A percentile compares a stretch with the other conserved stretches of the same genome.
Evolutionary conservation across 805 yeast species (phyloP).

Genomic region (Candida gorgasii): DNA sequence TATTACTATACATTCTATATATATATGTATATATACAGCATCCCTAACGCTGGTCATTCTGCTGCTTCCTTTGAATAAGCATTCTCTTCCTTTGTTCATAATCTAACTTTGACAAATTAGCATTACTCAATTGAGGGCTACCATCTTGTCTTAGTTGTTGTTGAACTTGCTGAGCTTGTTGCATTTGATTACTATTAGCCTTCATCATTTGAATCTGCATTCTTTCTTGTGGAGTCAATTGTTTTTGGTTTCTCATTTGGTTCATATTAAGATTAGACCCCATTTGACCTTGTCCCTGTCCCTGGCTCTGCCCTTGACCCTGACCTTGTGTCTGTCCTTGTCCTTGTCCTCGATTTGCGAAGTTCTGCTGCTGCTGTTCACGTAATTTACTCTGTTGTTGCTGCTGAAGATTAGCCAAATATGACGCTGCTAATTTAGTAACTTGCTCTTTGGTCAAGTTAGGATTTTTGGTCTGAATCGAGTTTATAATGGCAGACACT

Average conservation of each 20-base stretch:
- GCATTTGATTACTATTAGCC: constrained; percentile 32
- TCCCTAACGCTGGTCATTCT: constrained; percentile 8
- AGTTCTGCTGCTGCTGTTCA: constrained; percentile 22
- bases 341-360: constrained; percentile 10
- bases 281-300: constrained; percentile 5
- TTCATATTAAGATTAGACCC: constrained; percentile 1
- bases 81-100: constrained; percentile 39
- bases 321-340: not conserved
- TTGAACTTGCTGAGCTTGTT: constrained; percentile 20
- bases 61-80: constrained; percentile 34
- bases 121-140: constrained; percentile 21
- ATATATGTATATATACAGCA: not conserved
- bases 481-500: constrained; percentile 62
- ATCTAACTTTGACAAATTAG: constrained; percentile 29
- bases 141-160: constrained; percentile 5
- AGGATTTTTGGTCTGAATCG: constrained; percentile 68
- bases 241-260: constrained; percentile 18
- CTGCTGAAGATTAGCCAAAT: constrained; percentile 58
- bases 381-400: constrained; percentile 43
- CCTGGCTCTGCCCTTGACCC: constrained; percentile 8
- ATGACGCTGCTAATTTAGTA: constrained; percentile 63
- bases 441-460: constrained; percentile 63
- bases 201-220: constrained; percentile 42
- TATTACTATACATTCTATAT: no score
- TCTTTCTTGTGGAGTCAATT: constrained; percentile 45